Base-by-base conservation (phyloP, 2,329 filamentous ascomycete species). In the Botryosphaeria dothidea region DNA sequence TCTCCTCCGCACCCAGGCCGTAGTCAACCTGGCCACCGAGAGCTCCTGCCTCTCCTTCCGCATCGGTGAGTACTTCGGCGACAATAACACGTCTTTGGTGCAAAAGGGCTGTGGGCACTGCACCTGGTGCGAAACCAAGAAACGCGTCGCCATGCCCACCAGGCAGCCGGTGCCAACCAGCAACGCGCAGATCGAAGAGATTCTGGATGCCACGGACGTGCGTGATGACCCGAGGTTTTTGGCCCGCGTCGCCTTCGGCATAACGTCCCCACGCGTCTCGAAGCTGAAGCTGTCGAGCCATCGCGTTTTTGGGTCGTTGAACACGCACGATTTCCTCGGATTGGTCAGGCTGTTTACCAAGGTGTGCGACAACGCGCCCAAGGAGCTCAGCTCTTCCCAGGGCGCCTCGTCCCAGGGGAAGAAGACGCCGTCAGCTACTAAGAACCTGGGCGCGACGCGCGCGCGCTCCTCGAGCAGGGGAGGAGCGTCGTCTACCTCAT, bases 241-340 rank as follows among this genome's bases (percentile, higher is more conserved):
- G 29, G 85, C 87, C 0, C 80, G 84, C 21, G 75, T 89, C 3
- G 87, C 86, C 0, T 89, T 88, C 71, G 87, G 87, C 0, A 88
- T 89, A 70, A 79, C 78, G 49, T 89, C 85, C 68, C 87, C 87
- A 0, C 75, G 86, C 1, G 79, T 86, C 0, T 79, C 74, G 4
- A 72, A 77, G 41, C 71, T 86, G 61, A 85, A 82, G 70, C 68
- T 88, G 34, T 76, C 80, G 13, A 82, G 76, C 58, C 72, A 72
- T 7, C 36, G 66, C 0, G 78, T 83, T 0, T 88, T 87, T 70
- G 82, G 81, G 51, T 85, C 82, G 3, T 79, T 88, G 77, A 81
- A 79, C 27, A 80, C 86, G 65, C 84, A 86, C 63, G 79, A 84
- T 34, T 88, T 87, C 51, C 74, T 78, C 69, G 81, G 23, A 8